Evolutionary conservation across 371 early-diverging fungal species (phyloP), one percentile per base, ranked within the genome.

Genomic region (Mortierella sp.): DNA sequence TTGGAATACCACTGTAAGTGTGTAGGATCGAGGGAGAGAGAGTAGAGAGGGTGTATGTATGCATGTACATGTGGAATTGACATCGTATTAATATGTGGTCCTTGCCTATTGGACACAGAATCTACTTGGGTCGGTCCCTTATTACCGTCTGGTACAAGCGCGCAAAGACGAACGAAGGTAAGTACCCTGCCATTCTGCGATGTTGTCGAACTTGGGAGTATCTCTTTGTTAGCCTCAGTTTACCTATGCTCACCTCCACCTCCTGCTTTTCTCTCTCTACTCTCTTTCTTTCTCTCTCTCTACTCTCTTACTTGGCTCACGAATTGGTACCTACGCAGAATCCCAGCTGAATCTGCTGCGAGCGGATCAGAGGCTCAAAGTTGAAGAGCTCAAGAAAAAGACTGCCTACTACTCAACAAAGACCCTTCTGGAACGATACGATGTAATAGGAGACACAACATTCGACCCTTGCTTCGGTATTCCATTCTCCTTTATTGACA

Each of bases 341-440:
- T 47, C 64, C 17, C 58, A 76, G 31, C 54, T 76, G 34, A 55
- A 37, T 32, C 9, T 76, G 31, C 62, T 72, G 43, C 68, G 75
- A 32, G 67, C 64, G 46, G 80, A 70, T 53, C 82, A 78, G 60
- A 83, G 82, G 60, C 73, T 62, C 28, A 65, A 82, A 70, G 78
- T 93, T n/a, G 87, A 86, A 39, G 81, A 86, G 60, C 80, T 92
- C 59, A 91, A 91, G 67, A 85, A 82, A 48, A 91, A 91, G 66
- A 85, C 85, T 3, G 82, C 84, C 6, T 89, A 87, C 58, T 93
- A 95, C 64, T 83, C 89, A 21, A 97, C 97, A 19, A 93, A 95
- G 71, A 93, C 85, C 17, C 82, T 99, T 39, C 79, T 99, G 31
- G 97, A 99, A 73, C 86, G 93, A 46, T 98, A 94, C 80, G 96